Base-by-base conservation (phyloP, 306 rosid species). In the Sicyos edulis region DNA sequence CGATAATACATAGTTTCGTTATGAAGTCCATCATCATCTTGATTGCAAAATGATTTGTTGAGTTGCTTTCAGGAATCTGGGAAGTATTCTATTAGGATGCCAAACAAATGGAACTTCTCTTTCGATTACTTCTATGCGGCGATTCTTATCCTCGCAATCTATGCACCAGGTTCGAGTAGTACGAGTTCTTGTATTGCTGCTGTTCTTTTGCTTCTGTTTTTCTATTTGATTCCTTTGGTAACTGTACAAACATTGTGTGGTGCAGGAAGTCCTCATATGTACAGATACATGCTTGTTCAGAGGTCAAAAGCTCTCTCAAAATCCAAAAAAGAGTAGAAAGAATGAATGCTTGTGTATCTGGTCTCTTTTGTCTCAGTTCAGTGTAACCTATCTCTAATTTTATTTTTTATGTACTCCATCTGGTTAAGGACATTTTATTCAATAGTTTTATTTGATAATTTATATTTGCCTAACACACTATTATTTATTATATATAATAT, bases 181-280 rank as follows among this genome's bases (percentile, higher is more conserved):
- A 81, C 52, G 19, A 17, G 45, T 75, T 70, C 78, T 78, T 76
- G 73, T 50, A 55, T 19, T 44, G 71, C 26, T n/a, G 50, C 65
- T 42, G 47, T 42, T 42, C 47, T 42, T 42, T 42, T 42, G 11
- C 47, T 40, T 8, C 11, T 49, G 17, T 32, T 16, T 14, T 66
- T 76, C n/a, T 71, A 54, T 61, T 63, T 76, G 16, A 47, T 14
- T 47, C 45, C 15, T 24, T 70, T 26, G 73, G 47, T 77, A 70
- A 64, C 47, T 42, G 47, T 24, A 64, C 79, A 78, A 34, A 66
- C 32, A 60, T 68, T 44, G 26, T 56, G 62, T 74, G 53, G 57
- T 81, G 85, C 89, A 91, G 97, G 97, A 59, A 77, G 80, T 75
- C 92, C 93, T 73, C 90, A 91, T 83, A 8, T 89, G 96, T 91